Conservation (phyloP, 202 grass and related monocot species). For the Panicum virgatum region DNA sequence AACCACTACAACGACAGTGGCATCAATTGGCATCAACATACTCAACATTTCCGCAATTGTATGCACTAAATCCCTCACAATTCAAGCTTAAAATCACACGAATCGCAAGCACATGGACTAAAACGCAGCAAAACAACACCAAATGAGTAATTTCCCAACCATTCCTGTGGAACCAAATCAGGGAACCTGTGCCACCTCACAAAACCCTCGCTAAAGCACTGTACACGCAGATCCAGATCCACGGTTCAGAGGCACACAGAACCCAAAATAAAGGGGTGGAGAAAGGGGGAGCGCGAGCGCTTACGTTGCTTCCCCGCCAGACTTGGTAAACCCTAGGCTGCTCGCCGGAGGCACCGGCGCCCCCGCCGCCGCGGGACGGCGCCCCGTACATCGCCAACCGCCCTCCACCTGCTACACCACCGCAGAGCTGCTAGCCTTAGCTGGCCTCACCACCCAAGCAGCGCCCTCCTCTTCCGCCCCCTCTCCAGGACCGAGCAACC, state of each 20-base stretch:
- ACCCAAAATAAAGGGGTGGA: not conserved
- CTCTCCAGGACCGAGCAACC: not conserved
- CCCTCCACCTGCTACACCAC: not conserved
- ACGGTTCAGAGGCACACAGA: not conserved
- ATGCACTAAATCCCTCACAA: not conserved
- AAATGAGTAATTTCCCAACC: not conserved
- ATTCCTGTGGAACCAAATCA: not conserved
- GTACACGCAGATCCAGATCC: slow-evolving; percentile 56
- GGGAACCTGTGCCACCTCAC: not conserved
- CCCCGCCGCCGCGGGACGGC: slow-evolving; percentile 49
- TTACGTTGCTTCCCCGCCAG: slow-evolving; percentile 97
- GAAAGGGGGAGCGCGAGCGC: slow-evolving; percentile 16
- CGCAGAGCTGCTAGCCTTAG: not conserved
- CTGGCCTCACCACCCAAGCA: not conserved
- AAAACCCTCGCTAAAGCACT: slow-evolving; percentile 23
- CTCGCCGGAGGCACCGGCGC: slow-evolving; percentile 26
- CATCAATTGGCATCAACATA: not conserved
- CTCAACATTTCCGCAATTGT: not conserved
- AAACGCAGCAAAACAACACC: not conserved
- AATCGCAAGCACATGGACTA: not conserved
- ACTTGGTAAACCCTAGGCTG: slow-evolving; percentile 87
- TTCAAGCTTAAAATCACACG: not conserved
- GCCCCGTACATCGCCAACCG: slow-evolving; percentile 65
- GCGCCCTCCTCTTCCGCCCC: not conserved
- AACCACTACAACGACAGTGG: not conserved